Conservation (phyloP, 768 basidiomycete species). For the Boletellus sp. region DNA sequence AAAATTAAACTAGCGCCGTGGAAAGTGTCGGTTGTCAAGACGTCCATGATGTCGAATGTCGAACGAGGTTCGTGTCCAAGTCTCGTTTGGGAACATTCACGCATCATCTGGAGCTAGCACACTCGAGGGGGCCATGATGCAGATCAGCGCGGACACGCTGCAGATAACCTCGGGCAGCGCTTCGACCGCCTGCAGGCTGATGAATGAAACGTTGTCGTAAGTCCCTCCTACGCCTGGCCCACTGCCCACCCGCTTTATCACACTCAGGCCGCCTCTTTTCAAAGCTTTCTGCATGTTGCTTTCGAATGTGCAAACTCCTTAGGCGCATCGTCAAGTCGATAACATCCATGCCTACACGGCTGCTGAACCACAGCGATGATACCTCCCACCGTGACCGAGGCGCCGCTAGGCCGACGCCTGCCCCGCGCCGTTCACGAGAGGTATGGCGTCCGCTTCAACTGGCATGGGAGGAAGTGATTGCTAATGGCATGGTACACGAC, state of each 20-base stretch:
- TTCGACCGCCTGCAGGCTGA: conserved; percentile 1
- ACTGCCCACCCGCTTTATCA: conserved; percentile 8
- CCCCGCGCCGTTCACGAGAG: conserved; percentile 4
- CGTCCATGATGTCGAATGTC: no score
- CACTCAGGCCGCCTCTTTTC: not conserved
- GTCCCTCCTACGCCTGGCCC: conserved; percentile 4
- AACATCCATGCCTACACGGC: conserved; percentile 7
- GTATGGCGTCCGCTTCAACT: not conserved
- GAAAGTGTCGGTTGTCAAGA: no score
- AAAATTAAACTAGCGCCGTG: no score
- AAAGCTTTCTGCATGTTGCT: conserved; percentile 6
- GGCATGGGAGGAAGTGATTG: no score
- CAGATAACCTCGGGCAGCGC: not conserved
- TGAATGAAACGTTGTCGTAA: conserved; percentile 6
- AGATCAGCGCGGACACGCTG: not conserved
- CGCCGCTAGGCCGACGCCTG: not conserved
- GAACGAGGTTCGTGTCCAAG: not conserved
- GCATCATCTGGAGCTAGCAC: not conserved
- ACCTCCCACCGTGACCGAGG: not conserved
- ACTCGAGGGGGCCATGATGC: conserved; percentile 4
- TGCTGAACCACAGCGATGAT: not conserved
- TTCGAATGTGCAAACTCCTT: conserved; percentile 13
- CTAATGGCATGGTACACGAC: not conserved
- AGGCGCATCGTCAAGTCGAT: conserved; percentile 8
- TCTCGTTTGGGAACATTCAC: no score